A percentile compares a stretch with the other conserved stretches of the same genome.
Evolutionary conservation across 2,329 filamentous ascomycete genomes (phyloP).

Genomic region (Ilyonectria sp.): DNA sequence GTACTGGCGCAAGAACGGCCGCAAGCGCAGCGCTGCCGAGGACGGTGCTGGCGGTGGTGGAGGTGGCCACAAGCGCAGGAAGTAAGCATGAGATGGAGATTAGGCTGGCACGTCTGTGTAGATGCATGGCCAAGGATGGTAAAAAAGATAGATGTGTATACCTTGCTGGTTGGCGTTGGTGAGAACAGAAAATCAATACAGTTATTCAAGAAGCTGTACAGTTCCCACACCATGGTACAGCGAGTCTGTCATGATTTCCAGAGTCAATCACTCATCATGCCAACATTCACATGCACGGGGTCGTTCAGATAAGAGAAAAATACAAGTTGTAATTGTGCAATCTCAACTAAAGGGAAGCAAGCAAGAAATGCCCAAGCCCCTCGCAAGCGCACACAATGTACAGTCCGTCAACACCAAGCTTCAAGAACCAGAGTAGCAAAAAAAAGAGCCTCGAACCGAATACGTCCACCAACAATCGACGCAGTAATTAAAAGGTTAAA

Average conservation of each 20-base stretch:
- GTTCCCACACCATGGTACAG: background rate
- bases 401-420: constrained; percentile 48
- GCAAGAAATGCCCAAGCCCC: constrained; percentile 30
- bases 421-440: constrained; percentile 42
- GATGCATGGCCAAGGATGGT: constrained; percentile 15
- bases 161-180: constrained; percentile 44
- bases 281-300: background rate
- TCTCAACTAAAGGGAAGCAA: constrained; percentile 39
- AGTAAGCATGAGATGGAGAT: constrained; percentile 22
- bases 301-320: constrained; percentile 13
- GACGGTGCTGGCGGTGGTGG: constrained; percentile 52
- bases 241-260: background rate
- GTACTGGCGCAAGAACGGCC: constrained; percentile 92
- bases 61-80: constrained; percentile 50
- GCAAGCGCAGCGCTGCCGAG: constrained; percentile 69
- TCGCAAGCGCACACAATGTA: constrained; percentile 44
- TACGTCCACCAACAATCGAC: constrained; percentile 35
- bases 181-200: constrained; percentile 36
- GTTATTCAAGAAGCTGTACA: constrained; percentile 5
- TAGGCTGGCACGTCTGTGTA: background rate
- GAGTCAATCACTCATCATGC: background rate
- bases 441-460: constrained; percentile 42
- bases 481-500: constrained; percentile 43
- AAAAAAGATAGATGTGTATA: constrained; percentile 41
- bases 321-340: constrained; percentile 43